phyloP scores from a whole-genome alignment of 169 alveolate species.

The Plasmodium vivax region DNA sequence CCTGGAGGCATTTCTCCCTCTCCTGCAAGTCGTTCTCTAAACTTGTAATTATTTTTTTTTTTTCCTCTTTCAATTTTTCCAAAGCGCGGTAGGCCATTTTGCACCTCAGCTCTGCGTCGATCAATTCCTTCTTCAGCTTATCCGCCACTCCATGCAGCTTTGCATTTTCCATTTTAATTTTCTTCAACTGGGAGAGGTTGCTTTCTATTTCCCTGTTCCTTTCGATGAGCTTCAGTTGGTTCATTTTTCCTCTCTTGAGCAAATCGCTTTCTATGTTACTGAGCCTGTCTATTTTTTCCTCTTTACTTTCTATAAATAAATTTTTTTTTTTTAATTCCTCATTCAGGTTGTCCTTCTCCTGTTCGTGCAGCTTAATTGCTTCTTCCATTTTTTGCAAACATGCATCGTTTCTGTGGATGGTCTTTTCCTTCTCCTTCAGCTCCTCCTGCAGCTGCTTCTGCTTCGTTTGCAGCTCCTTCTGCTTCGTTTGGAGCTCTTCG shows the following conservation, averaged over 20 bases:
- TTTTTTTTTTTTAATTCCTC: slow-evolving; percentile 29
- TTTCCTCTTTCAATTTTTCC: slow-evolving; percentile 19
- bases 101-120: slow-evolving; percentile 6
- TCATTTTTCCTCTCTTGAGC: slow-evolving; percentile 25
- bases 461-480: not conserved
- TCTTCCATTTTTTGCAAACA: not conserved
- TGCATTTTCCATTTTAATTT: slow-evolving; percentile 10
- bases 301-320: slow-evolving; percentile 22
- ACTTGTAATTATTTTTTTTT: not conserved
- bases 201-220: not conserved
- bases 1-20: slow-evolving; percentile 10
- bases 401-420: not conserved
- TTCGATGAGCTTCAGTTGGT: not conserved
- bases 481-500: too few relatives aligned
- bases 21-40: slow-evolving; percentile 2
- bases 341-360: slow-evolving; percentile 17
- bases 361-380: not conserved
- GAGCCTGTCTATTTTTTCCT: slow-evolving; percentile 8
- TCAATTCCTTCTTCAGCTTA: slow-evolving; percentile 5
- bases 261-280: slow-evolving; percentile 28
- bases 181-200: not conserved
- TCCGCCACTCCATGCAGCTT: not conserved
- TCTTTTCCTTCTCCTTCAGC: not conserved
- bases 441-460: slow-evolving; percentile 9
- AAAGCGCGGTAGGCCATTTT: not conserved